Conservation (phyloP, 257 asterid species). For the Solanum chilense region DNA sequence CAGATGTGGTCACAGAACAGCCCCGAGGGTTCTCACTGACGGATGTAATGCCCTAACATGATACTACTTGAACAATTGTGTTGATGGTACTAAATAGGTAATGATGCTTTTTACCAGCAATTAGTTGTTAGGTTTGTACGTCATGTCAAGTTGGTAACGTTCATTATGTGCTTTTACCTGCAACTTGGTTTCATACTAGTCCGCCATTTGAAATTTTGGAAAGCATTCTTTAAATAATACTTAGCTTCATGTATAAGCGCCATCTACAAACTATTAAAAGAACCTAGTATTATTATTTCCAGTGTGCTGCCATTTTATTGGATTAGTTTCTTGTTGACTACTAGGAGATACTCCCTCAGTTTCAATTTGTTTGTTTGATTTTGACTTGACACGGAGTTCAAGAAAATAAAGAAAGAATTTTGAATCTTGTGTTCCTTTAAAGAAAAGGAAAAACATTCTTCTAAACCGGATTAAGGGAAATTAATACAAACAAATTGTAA, state of each 20-base stretch:
- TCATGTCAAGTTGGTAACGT: neutral
- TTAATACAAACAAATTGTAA: too few relatives aligned
- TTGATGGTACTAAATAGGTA: constrained; percentile 91
- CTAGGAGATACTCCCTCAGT: neutral
- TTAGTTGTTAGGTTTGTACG: neutral
- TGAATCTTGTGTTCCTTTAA: too few relatives aligned
- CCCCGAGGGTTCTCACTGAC: constrained; percentile 61
- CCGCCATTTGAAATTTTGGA: neutral
- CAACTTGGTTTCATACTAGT: neutral
- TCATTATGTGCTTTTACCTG: neutral
- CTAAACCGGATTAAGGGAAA: too few relatives aligned
- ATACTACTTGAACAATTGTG: constrained; percentile 81
- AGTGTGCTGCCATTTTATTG: neutral
- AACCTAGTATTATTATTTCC: neutral
- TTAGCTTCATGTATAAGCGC: neutral
- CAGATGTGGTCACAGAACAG: constrained; percentile 69
- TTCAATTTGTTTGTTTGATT: too few relatives aligned
- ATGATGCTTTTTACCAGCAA: constrained; percentile 12
- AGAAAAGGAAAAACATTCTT: too few relatives aligned
- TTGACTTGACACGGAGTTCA: too few relatives aligned
- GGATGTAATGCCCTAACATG: constrained; percentile 63
- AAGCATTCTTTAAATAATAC: neutral
- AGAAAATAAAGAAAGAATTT: too few relatives aligned
- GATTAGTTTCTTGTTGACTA: neutral
- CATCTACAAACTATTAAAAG: neutral